Evolutionary conservation across 2,329 filamentous ascomycete genomes (phyloP).

Genomic region (Dactylellina leptospora): DNA sequence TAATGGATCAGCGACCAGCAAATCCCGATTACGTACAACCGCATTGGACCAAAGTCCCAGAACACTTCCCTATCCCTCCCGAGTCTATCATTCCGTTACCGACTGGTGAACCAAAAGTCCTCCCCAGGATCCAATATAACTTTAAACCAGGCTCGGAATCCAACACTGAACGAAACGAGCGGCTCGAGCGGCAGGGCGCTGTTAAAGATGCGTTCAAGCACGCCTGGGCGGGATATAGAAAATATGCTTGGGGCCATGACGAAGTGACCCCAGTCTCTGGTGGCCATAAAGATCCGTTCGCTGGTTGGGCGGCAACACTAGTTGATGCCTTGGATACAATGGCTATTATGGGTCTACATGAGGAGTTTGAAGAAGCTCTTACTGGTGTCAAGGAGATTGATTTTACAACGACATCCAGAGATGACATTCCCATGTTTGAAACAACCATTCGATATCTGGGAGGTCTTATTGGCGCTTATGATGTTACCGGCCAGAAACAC

Average conservation of each 20-base stretch:
- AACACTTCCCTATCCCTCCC: slow-evolving; percentile 78
- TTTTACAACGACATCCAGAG: slow-evolving; percentile 75
- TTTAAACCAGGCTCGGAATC: slow-evolving; percentile 72
- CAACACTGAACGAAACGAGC: slow-evolving; percentile 68
- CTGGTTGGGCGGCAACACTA: slow-evolving; percentile 87
- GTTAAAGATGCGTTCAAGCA: slow-evolving; percentile 79
- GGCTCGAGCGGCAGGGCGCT: slow-evolving; percentile 70
- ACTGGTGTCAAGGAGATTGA: slow-evolving; percentile 76
- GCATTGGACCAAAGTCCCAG: slow-evolving; percentile 78
- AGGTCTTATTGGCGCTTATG: slow-evolving; percentile 84
- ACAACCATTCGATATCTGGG: slow-evolving; percentile 91
- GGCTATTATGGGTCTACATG: slow-evolving; percentile 82
- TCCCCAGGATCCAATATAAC: slow-evolving; percentile 78
- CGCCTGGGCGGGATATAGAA: slow-evolving; percentile 83
- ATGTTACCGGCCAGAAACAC: slow-evolving; percentile 78
- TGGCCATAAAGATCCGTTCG: slow-evolving; percentile 79
- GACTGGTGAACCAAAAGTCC: slow-evolving; percentile 71
- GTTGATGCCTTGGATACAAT: slow-evolving; percentile 84
- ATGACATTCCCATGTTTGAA: slow-evolving; percentile 87
- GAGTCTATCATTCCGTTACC: slow-evolving; percentile 79
- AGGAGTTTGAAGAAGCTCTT: slow-evolving; percentile 82
- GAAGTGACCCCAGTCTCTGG: slow-evolving; percentile 80
- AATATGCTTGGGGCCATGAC: slow-evolving; percentile 83
- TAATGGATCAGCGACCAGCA: no score
- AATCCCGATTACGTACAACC: neutral